phyloP scores from a whole-genome alignment of 2,329 filamentous ascomycete genomes.

The Pseudogymnoascus sp. region DNA sequence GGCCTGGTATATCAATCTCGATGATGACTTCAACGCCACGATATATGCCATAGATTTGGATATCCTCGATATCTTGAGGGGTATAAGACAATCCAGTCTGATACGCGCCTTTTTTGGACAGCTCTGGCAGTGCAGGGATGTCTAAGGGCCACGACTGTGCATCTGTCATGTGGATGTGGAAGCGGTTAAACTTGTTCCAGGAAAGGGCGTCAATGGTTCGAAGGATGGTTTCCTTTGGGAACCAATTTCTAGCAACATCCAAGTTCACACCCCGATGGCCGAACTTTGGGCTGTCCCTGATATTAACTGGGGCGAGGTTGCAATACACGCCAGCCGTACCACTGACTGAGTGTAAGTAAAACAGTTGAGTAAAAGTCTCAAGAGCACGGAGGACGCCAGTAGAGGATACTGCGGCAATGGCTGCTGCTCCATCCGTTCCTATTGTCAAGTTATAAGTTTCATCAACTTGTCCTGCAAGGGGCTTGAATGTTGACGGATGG shows the following conservation, averaged over 20 bases:
- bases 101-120: constrained; percentile 70
- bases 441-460: constrained; percentile 69
- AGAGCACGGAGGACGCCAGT: constrained; percentile 66
- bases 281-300: constrained; percentile 68
- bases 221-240: constrained; percentile 56
- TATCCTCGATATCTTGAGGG: constrained; percentile 51
- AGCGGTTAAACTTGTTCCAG: constrained; percentile 75
- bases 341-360: constrained; percentile 57
- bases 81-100: constrained; percentile 59
- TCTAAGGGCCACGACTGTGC: constrained; percentile 81
- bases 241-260: constrained; percentile 69
- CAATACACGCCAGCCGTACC: constrained; percentile 56
- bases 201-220: constrained; percentile 69
- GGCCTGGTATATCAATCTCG: constrained; percentile 76
- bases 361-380: constrained; percentile 71
- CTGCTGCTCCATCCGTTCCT: constrained; percentile 48
- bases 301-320: constrained; percentile 58
- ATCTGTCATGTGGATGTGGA: constrained; percentile 77
- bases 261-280: constrained; percentile 71
- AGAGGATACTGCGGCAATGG: constrained; percentile 57
- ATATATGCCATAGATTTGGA: constrained; percentile 64
- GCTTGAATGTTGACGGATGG: constrained; percentile 47
- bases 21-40: constrained; percentile 65
- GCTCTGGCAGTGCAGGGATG: constrained; percentile 64
- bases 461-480: constrained; percentile 57